Percentiles rank a stretch among this genome's conserved stretches.
These are phyloP conservation scores for Rhodotorula sp. DNA, from an alignment of 1,284 basidiomycete genomes.

Conservation along the genomic window DNA sequence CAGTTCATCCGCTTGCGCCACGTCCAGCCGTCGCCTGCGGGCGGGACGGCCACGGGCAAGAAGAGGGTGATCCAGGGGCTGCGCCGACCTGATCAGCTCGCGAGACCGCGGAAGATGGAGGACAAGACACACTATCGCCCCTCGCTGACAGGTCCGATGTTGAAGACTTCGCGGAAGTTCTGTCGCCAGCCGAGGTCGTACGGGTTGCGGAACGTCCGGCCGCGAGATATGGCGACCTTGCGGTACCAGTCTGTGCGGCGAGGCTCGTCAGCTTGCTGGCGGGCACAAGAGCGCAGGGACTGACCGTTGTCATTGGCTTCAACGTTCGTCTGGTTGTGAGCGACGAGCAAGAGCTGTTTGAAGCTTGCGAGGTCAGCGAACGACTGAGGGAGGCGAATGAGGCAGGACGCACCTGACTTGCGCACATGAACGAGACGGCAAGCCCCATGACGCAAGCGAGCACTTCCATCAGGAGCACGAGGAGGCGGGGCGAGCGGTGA, in stretches of 20 bases:
- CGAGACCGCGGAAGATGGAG: background rate
- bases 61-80: conserved; percentile 64
- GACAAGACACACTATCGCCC: conserved; percentile 68
- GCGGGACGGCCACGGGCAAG: conserved; percentile 73
- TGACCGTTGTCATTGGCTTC: conserved; percentile 78
- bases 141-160: conserved; percentile 59
- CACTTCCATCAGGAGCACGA: conserved; percentile 74
- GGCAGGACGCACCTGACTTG: conserved; percentile 8
- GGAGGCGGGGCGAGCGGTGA: conserved; percentile 61
- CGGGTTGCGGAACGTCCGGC: conserved; percentile 77
- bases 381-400: rapidly evolving
- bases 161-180: conserved; percentile 86
- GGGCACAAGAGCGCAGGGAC: background rate
- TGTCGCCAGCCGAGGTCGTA: conserved; percentile 75
- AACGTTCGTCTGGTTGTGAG: conserved; percentile 82
- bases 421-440: conserved; percentile 74
- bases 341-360: conserved; percentile 68
- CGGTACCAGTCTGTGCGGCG: conserved; percentile 60
- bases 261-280: background rate
- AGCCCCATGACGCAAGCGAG: conserved; percentile 67
- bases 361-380: background rate
- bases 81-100: background rate
- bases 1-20: conserved; percentile 70
- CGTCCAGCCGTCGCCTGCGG: conserved; percentile 79
- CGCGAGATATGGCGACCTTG: conserved; percentile 60